Base-by-base conservation (phyloP, 2,329 filamentous ascomycete genomes). In the Fragosphaeria purpurea region DNA sequence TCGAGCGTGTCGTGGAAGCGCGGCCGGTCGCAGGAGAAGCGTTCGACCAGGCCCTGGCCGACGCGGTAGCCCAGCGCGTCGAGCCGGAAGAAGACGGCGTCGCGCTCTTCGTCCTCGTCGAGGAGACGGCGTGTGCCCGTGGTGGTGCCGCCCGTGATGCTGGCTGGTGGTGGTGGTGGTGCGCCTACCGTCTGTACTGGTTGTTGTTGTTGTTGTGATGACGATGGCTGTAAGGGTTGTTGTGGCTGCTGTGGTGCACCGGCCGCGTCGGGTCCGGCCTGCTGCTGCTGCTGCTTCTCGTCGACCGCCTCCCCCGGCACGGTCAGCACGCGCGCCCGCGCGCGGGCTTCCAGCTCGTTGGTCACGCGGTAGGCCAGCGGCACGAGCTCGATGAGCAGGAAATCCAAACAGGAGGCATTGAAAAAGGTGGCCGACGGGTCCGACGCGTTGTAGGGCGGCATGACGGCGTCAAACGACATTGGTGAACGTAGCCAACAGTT, bases 321-420 rank as follows among this genome's bases (percentile, higher is more conserved):
- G 34, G 68, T 69, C 52, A 81, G 60, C 54, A 50, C 61, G 56
- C 46, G 53, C 49, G 48, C 58, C 47, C 41, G 61, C 59, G 53
- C 73, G 65, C 44, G 46, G 53, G 69, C 70, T 52, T 82, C 79
- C 5, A 88, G 74, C 62, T 93, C 84, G 62, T 83, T 79, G 30
- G 88, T 83, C 55, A 97, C 77, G 57, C 93, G 83, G 67, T 94
- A 88, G 5, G 91, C 87, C 74, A 97, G 85, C 40, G 93, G 93
- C 12, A 98, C 93, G 50, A 98, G 80, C 72, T 98, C 93, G 64
- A 97, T 97, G 60, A 98, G 80, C 51, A 98, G 80, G 60, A 98
- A 85, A 68, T 98, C 93, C 61, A 98, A 82, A 65, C 86, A 89
- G 45, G 91, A 93, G 51, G 85, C 81, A 70, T 80, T 85, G 60